Conservation (phyloP, 2,329 filamentous ascomycete genomes). For the Metarhizium anisopliae region DNA sequence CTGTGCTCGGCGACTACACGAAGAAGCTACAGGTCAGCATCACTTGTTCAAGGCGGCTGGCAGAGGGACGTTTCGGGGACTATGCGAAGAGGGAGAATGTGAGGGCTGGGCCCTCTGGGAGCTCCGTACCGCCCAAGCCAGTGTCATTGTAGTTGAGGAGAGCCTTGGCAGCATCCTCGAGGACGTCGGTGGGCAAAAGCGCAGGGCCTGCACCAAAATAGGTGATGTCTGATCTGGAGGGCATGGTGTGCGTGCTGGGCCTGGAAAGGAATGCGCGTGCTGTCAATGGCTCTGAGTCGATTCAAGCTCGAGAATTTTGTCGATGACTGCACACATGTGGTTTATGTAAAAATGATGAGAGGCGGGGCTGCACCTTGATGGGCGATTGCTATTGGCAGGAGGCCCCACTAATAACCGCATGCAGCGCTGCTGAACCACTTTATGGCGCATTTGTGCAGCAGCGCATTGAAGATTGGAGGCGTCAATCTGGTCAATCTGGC, state of each 20-base stretch:
- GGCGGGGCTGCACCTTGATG: no score
- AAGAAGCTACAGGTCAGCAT: not conserved
- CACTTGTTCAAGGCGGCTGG: not conserved
- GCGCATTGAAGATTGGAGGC: no score
- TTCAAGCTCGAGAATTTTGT: no score
- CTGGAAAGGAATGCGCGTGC: no score
- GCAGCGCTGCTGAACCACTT: no score
- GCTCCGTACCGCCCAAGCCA: slow-evolving; percentile 53
- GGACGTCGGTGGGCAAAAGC: slow-evolving; percentile 70
- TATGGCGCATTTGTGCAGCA: no score
- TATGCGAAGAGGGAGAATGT: not conserved
- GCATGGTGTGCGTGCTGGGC: not conserved
- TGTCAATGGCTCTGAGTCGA: no score
- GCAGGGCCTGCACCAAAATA: slow-evolving; percentile 92
- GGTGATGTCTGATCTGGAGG: slow-evolving; percentile 55
- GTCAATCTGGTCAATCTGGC: no score
- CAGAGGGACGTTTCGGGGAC: not conserved
- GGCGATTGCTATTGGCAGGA: no score
- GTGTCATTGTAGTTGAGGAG: slow-evolving; percentile 75
- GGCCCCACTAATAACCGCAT: no score
- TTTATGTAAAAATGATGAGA: no score
- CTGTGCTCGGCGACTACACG: slow-evolving; percentile 67
- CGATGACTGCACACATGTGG: no score
- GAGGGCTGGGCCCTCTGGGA: not conserved
- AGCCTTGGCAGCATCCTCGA: slow-evolving; percentile 66